These are phyloP conservation scores for Wickerhamiella shivajii DNA, from an alignment of 805 yeast genomes.

Conservation along the genomic window DNA sequence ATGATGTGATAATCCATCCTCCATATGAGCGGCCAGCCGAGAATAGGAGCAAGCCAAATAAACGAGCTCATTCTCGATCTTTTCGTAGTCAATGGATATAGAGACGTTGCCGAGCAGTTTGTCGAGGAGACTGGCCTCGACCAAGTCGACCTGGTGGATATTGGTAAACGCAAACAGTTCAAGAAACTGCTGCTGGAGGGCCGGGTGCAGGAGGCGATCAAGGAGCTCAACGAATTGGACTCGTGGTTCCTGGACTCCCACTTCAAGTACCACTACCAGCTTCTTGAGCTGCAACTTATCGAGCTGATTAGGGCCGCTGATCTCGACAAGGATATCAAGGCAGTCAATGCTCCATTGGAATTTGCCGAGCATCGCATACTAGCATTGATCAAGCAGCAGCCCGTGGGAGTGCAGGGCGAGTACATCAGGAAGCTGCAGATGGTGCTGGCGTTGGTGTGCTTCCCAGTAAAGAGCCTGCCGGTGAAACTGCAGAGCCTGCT, in stretches of 20 bases:
- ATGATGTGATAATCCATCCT: too few species aligned
- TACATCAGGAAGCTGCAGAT: slow-evolving; percentile 62
- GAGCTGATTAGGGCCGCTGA: slow-evolving; percentile 50
- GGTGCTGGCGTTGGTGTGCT: slow-evolving; percentile 65
- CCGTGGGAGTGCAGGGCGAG: slow-evolving; percentile 13
- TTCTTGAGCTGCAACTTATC: slow-evolving; percentile 56
- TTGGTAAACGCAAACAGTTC: slow-evolving; percentile 32
- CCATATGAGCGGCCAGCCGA: too few species aligned
- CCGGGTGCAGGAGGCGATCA: slow-evolving; percentile 43
- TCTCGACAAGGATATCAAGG: slow-evolving; percentile 12
- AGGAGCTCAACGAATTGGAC: slow-evolving; percentile 39
- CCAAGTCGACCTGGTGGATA: slow-evolving; percentile 4
- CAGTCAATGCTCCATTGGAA: slow-evolving; percentile 18
- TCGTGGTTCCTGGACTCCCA: slow-evolving; percentile 54
- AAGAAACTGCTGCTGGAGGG: slow-evolving; percentile 44
- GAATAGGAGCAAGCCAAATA: slow-evolving; percentile 4
- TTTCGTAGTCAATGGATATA: slow-evolving; percentile 10
- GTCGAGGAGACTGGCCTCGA: slow-evolving; percentile 9
- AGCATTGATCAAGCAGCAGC: slow-evolving; percentile 11
- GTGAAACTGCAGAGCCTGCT: slow-evolving; percentile 39
- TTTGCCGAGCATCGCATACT: slow-evolving; percentile 34
- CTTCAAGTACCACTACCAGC: slow-evolving; percentile 52
- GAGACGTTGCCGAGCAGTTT: slow-evolving; percentile 10
- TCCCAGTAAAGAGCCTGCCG: slow-evolving; percentile 25
- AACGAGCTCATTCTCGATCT: slow-evolving; percentile 9